Evolutionary conservation across 164 flowering plant genomes (phyloP), one percentile per base, ranked within the genome.

Genomic region (Cinnamomum chago): DNA sequence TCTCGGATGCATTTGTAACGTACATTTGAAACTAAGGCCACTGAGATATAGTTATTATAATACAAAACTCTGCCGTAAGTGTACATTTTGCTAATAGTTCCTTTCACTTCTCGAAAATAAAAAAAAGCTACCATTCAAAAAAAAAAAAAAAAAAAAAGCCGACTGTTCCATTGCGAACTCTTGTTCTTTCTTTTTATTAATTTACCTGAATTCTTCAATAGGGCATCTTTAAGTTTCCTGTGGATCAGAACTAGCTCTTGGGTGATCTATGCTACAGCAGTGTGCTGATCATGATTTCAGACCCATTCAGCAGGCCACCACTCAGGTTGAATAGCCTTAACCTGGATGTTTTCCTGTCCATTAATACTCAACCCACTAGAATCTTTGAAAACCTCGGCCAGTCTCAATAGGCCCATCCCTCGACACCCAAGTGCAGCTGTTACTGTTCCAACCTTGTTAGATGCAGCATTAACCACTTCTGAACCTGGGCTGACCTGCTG

Each of bases 261-360:
- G 14, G 17, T 64, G 15, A 22, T 58, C 50, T 64, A 90, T 17
- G 88, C 88, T 75, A 70, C 82, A 2, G 84, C 84, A 76, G 47
- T 80, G 27, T 85, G 80, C 23, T 81, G 77, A 79, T 86, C 82
- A 76, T 83, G 75, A 14, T 88, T 87, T 24, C 60, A 83, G 71
- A 82, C 76, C 98, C 98, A 95, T 73, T 93, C 92, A 62, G 82
- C 71, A 22, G 99, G 97, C 99, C 98, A 95, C 99, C 99, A 95
- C 35, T 90, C 79, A 20, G 99, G 99, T 81, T 79, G 85, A 58
- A 82, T 75, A 50, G 84, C 81, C 77, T 89, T 84, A 66, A 91
- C 89, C 66, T 83, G 86, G 17, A 92, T 81, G 77, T 85, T 81
- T 35, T 89, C 88, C 7, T 81, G 83, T 2, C 89, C 96, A 76